phyloP scores from a whole-genome alignment of 1,139 yeast genomes.

The Candida buenavistaensis region DNA sequence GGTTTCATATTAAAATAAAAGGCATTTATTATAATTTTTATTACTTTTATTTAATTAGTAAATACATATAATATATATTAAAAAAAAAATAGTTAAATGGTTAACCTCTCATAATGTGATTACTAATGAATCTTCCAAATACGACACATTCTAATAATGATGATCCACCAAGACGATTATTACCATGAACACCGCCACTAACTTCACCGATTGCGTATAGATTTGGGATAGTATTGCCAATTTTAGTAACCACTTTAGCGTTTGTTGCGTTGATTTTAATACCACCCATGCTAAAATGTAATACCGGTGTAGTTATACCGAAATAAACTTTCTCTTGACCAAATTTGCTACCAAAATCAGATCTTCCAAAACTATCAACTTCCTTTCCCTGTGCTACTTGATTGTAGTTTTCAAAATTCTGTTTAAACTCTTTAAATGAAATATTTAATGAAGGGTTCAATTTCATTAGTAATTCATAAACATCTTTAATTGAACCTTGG shows the following conservation, averaged over 20 bases:
- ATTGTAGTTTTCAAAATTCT: constrained; percentile 18
- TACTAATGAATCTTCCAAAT: constrained; percentile 27
- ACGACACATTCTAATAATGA: constrained; percentile 42
- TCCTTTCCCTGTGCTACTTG: constrained; percentile 7
- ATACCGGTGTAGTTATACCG: constrained; percentile 39
- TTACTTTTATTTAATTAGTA: constrained; percentile 7
- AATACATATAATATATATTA: constrained; percentile 3
- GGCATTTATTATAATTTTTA: constrained; percentile 8
- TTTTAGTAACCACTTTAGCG: constrained; percentile 25
- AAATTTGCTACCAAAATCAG: constrained; percentile 22
- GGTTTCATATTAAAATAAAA: constrained; percentile 11
- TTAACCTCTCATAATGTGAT: constrained; percentile 2
- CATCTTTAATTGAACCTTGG: constrained; percentile 24
- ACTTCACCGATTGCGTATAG: constrained; percentile 41
- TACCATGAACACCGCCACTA: constrained; percentile 42
- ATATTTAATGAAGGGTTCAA: constrained; percentile 17
- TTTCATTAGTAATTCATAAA: constrained; percentile 16
- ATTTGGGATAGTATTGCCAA: constrained; percentile 20
- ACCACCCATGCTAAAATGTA: constrained; percentile 45
- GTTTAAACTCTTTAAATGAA: constrained; percentile 10
- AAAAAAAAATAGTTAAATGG: neutral
- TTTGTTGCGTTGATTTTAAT: constrained; percentile 25
- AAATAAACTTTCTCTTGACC: constrained; percentile 18
- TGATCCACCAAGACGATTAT: constrained; percentile 38
- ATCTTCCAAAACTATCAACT: constrained; percentile 23